A percentile compares a stretch with the other conserved stretches of the same genome.
Evolutionary conservation across 2,329 filamentous ascomycete genomes (phyloP).

Genomic region (Alternaria arbusti): DNA sequence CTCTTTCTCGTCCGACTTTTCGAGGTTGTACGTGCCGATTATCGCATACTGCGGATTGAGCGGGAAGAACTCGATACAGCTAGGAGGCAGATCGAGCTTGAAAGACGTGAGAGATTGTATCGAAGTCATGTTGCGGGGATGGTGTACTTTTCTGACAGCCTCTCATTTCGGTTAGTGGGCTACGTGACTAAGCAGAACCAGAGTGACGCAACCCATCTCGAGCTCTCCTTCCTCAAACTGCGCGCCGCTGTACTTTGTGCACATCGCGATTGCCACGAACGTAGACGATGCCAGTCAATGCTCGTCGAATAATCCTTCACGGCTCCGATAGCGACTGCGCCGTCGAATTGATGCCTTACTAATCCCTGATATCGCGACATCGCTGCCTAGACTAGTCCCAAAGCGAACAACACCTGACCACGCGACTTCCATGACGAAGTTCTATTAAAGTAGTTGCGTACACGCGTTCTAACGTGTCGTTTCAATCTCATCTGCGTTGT

Average conservation of each 20-base stretch:
- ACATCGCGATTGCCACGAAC: neutral
- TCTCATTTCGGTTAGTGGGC: slow-evolving; percentile 25
- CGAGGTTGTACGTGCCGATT: slow-evolving; percentile 83
- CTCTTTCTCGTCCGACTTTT: slow-evolving; percentile 53
- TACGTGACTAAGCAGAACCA: slow-evolving; percentile 19
- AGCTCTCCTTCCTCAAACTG: neutral
- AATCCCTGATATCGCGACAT: slow-evolving; percentile 28
- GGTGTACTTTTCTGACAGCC: slow-evolving; percentile 2
- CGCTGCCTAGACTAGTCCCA: slow-evolving; percentile 43
- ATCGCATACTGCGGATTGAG: slow-evolving; percentile 69
- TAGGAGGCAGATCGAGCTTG: slow-evolving; percentile 71
- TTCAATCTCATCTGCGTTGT: slow-evolving; percentile 16
- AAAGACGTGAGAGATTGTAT: slow-evolving; percentile 57
- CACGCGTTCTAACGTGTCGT: slow-evolving; percentile 34
- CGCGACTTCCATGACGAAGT: slow-evolving; percentile 7
- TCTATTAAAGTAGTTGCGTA: slow-evolving; percentile 25
- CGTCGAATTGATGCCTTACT: slow-evolving; percentile 38
- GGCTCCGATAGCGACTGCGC: neutral
- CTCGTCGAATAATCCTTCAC: neutral
- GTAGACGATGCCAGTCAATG: neutral
- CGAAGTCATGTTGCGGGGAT: slow-evolving; percentile 33
- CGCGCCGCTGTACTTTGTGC: neutral
- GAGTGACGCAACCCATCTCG: neutral
- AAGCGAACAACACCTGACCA: slow-evolving; percentile 21
- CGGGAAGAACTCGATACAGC: slow-evolving; percentile 78